phyloP scores from a whole-genome alignment of 257 asterid genomes.

The Plectranthus barbatus region DNA sequence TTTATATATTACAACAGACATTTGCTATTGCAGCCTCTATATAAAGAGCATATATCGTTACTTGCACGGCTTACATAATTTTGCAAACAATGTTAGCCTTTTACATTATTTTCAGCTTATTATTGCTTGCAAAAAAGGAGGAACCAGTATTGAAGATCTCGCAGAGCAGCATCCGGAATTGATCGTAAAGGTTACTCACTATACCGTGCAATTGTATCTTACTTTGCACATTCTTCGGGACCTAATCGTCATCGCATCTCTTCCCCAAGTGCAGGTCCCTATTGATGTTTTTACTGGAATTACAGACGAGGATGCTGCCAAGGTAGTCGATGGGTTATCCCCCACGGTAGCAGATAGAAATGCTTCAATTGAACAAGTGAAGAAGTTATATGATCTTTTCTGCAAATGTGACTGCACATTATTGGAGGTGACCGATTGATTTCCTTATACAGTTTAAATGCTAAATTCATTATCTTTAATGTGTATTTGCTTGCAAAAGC shows the following conservation, averaged over 20 bases:
- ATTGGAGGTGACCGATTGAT: slow-evolving; percentile 57
- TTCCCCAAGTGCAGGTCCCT: slow-evolving; percentile 53
- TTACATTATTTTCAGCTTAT: slow-evolving; percentile 59
- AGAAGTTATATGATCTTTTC: slow-evolving; percentile 87
- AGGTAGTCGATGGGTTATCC: slow-evolving; percentile 95
- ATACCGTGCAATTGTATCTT: not conserved
- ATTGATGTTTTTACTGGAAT: slow-evolving; percentile 91
- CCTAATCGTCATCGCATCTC: not conserved
- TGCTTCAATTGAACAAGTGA: slow-evolving; percentile 92
- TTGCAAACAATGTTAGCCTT: not conserved
- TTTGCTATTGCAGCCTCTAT: not conserved
- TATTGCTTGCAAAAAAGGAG: slow-evolving; percentile 90
- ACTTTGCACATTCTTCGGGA: not conserved
- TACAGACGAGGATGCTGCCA: slow-evolving; percentile 93
- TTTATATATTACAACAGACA: not conserved
- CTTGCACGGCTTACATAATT: not conserved
- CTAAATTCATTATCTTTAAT: not conserved
- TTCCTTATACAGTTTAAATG: not conserved
- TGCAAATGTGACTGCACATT: slow-evolving; percentile 91
- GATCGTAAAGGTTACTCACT: slow-evolving; percentile 65
- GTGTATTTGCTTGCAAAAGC: slow-evolving; percentile 6
- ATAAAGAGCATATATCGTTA: not conserved
- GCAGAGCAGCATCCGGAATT: slow-evolving; percentile 94
- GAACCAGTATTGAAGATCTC: slow-evolving; percentile 98
- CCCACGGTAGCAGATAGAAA: slow-evolving; percentile 85